A percentile compares a stretch with the other conserved stretches of the same genome.
Evolutionary conservation across 768 basidiomycete genomes (phyloP).

Genomic region (Pleurotus salmoneostramineus): DNA sequence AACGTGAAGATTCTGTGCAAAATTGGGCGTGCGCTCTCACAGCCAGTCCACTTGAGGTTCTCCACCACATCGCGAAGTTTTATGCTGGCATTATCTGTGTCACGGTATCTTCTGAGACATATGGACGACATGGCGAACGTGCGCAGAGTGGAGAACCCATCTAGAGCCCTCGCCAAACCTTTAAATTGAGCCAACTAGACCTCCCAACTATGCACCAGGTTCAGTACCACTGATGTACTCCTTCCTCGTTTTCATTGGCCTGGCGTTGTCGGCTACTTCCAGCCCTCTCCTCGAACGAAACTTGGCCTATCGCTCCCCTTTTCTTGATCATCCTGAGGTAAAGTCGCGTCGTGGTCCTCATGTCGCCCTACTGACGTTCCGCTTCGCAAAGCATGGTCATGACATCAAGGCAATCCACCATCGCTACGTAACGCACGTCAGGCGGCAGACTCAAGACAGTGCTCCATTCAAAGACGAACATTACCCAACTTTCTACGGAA

Average conservation of each 20-base stretch:
- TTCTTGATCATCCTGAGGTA: constrained; percentile 26
- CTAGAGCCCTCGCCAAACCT: too few species aligned
- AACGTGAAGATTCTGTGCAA: too few species aligned
- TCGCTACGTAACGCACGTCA: constrained; percentile 27
- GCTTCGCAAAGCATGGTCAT: constrained; percentile 7
- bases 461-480: constrained; percentile 38
- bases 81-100: too few species aligned
- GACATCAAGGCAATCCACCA: constrained; percentile 31
- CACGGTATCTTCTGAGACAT: too few species aligned
- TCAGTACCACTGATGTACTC: not conserved
- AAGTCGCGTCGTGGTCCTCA: too few species aligned
- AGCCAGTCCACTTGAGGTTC: too few species aligned
- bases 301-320: constrained; percentile 38
- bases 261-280: constrained; percentile 12
- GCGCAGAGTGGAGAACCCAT: too few species aligned
- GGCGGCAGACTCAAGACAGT: constrained; percentile 31
- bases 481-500: constrained; percentile 46
- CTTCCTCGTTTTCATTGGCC: constrained; percentile 9
- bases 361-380: too few species aligned
- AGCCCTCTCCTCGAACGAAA: constrained; percentile 30
- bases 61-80: too few species aligned
- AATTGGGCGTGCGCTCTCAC: too few species aligned
- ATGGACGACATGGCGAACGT: too few species aligned
- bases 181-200: too few species aligned
- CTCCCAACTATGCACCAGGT: not conserved